phyloP scores from a whole-genome alignment of 257 asterid species.

The Primulina eburnea region DNA sequence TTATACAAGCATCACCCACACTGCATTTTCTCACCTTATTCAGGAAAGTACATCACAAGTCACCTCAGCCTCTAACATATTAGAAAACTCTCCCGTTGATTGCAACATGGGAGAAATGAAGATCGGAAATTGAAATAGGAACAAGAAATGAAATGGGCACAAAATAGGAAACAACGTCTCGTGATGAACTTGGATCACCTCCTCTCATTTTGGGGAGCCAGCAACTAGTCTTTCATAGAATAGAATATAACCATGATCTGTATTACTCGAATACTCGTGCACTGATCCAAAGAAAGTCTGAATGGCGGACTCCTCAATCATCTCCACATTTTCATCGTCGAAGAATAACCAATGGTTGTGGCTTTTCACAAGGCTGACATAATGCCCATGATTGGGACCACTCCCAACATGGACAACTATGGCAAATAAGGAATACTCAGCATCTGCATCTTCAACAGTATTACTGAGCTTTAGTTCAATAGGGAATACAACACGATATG shows the following conservation, averaged over 20 bases:
- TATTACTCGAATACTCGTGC: slow-evolving; percentile 66
- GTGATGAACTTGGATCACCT: slow-evolving; percentile 3
- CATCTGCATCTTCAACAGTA: slow-evolving; percentile 61
- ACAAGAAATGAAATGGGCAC: neutral
- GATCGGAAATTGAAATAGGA: neutral
- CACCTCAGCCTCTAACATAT: neutral
- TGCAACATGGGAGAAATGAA: neutral
- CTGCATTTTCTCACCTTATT: neutral
- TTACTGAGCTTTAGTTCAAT: slow-evolving; percentile 56
- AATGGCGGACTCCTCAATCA: slow-evolving; percentile 64
- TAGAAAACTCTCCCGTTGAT: neutral
- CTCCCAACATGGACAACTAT: slow-evolving; percentile 63
- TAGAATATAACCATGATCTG: slow-evolving; percentile 73
- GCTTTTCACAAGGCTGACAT: slow-evolving; percentile 71
- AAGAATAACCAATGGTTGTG: slow-evolving; percentile 67
- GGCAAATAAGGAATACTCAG: slow-evolving; percentile 53
- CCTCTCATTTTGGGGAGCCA: slow-evolving; percentile 35
- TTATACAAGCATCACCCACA: neutral
- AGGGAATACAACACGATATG: slow-evolving; percentile 62
- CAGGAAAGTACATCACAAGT: neutral
- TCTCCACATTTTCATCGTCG: slow-evolving; percentile 68
- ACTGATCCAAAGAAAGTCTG: slow-evolving; percentile 65
- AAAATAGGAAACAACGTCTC: neutral
- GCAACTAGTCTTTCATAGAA: slow-evolving; percentile 44
- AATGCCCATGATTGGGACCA: slow-evolving; percentile 70